These are phyloP conservation scores for Scheffersomyces insectosa DNA, from an alignment of 1,139 yeast species.

Conservation along the genomic window DNA sequence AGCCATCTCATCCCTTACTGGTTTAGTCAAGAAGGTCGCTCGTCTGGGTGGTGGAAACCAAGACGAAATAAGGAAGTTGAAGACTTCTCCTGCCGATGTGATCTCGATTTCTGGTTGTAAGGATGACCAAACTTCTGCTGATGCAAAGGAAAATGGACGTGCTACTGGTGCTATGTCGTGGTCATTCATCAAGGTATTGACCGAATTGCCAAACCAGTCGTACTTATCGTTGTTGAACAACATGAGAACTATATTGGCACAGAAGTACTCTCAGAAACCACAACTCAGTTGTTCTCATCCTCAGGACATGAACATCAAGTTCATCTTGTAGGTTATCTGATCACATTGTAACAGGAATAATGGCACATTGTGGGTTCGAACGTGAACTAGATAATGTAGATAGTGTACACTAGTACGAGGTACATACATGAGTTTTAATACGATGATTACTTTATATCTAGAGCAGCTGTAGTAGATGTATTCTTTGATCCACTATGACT, in stretches of 20 bases:
- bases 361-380: too few species aligned
- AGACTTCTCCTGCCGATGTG: conserved; percentile 87
- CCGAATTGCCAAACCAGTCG: conserved; percentile 68
- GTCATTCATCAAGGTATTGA: conserved; percentile 76
- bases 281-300: conserved; percentile 87
- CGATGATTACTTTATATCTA: too few species aligned
- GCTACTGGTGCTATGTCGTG: conserved; percentile 96
- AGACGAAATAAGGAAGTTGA: conserved; percentile 44
- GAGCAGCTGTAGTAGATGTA: too few species aligned
- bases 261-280: conserved; percentile 84
- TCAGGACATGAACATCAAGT: conserved; percentile 61
- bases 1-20: conserved; percentile 41
- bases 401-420: too few species aligned
- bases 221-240: conserved; percentile 77
- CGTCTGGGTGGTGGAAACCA: conserved; percentile 27
- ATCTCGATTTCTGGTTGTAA: conserved; percentile 87
- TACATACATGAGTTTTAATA: too few species aligned
- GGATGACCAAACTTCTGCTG: conserved; percentile 82
- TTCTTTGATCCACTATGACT: too few species aligned
- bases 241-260: conserved; percentile 68
- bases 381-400: too few species aligned
- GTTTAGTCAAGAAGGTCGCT: conserved; percentile 49
- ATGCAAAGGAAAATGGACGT: conserved; percentile 72
- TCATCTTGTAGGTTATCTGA: conserved; percentile 11
- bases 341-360: not conserved